phyloP scores from a whole-genome alignment of 1,139 yeast species.

The Geotrichum phurueaensis region DNA sequence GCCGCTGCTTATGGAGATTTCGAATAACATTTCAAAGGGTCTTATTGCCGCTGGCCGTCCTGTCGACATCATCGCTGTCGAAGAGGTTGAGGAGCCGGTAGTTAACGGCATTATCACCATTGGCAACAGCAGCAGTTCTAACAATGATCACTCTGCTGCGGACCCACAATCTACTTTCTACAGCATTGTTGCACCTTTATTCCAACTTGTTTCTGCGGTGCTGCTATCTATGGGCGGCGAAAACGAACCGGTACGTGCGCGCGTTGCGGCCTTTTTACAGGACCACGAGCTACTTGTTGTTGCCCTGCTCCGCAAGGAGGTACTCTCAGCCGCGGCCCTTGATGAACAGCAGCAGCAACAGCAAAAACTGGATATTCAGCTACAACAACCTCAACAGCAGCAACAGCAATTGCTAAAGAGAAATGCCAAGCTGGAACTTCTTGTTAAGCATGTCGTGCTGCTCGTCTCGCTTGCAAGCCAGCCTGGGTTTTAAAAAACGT shows the following conservation, averaged over 20 bases:
- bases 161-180: conserved; percentile 38
- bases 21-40: conserved; percentile 7
- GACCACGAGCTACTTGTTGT: conserved; percentile 54
- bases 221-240: conserved; percentile 74
- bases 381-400: not conserved
- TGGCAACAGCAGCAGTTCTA: not conserved
- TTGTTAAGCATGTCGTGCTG: conserved; percentile 53
- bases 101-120: not conserved
- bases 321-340: conserved; percentile 22
- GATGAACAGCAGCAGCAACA: conserved; percentile 5
- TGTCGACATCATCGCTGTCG: not conserved
- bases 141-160: not conserved
- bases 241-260: conserved; percentile 56
- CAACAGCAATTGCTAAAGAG: not conserved
- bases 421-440: conserved; percentile 22
- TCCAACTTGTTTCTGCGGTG: conserved; percentile 65
- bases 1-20: conserved; percentile 14
- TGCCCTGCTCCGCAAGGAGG: conserved; percentile 67
- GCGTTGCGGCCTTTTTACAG: conserved; percentile 48
- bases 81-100: not conserved
- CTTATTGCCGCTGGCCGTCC: conserved; percentile 4
- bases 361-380: not conserved
- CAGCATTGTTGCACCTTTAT: conserved; percentile 70
- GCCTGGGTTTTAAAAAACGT: not conserved
- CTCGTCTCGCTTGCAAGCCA: conserved; percentile 48